These are phyloP conservation scores for Exophiala bonariae DNA, from an alignment of 2,329 filamentous ascomycete genomes.

Conservation along the genomic window DNA sequence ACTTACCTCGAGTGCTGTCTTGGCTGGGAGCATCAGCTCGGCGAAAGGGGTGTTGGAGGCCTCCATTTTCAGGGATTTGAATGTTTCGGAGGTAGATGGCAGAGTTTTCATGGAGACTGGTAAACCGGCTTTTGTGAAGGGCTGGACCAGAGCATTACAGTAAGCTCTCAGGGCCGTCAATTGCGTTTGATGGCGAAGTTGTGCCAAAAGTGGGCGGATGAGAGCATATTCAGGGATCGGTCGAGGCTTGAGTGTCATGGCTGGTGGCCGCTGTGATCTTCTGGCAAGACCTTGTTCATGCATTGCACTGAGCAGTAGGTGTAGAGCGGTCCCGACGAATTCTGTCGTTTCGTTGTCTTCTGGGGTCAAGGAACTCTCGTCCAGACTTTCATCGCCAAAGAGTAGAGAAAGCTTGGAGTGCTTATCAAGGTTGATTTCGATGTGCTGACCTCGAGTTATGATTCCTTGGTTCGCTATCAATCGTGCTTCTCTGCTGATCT, in stretches of 20 bases:
- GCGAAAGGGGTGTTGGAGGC: conserved; percentile 8
- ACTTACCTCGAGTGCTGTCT: conserved; percentile 14
- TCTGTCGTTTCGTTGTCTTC: conserved; percentile 60
- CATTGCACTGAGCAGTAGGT: conserved; percentile 74
- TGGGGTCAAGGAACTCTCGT: conserved; percentile 27
- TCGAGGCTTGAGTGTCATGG: conserved; percentile 53
- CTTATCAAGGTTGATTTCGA: conserved; percentile 57
- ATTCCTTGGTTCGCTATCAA: conserved; percentile 71
- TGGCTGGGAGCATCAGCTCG: conserved; percentile 16
- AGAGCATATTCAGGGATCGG: conserved; percentile 56
- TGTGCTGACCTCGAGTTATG: conserved; percentile 57
- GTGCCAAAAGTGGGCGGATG: conserved; percentile 58
- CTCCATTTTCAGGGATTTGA: conserved; percentile 11
- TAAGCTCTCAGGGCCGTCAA: conserved; percentile 30
- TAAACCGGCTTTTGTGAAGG: conserved; percentile 20
- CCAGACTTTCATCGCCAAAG: conserved; percentile 62
- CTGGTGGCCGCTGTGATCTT: conserved; percentile 62
- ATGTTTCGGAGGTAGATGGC: conserved; percentile 5
- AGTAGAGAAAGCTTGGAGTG: conserved; percentile 65
- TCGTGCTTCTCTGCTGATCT: conserved; percentile 80
- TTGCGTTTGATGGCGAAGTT: conserved; percentile 50
- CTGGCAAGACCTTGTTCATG: conserved; percentile 73
- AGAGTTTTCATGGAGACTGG: conserved; percentile 6
- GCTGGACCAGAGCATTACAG: conserved; percentile 31
- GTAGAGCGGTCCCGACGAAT: conserved; percentile 65